Base-by-base conservation (phyloP, 2,329 filamentous ascomycete genomes). In the Pseudocercospora ulei region DNA sequence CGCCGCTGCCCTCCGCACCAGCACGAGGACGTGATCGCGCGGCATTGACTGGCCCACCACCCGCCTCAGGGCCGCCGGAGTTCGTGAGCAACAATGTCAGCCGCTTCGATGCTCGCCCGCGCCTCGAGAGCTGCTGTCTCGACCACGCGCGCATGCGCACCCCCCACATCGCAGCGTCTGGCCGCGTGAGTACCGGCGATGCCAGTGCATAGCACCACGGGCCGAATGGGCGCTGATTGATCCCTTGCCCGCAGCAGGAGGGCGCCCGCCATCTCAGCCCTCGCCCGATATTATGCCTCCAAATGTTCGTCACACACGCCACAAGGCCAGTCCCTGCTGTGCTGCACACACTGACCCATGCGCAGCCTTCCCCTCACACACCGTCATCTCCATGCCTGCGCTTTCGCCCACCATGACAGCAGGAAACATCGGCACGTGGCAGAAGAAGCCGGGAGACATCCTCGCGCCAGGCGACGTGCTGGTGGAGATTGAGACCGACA, bases 381-480 rank as follows among this genome's bases (percentile, higher is more conserved):
- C 82, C 54, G 72, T 98, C 65, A 80, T 98, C 70, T 90, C 78
- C 72, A 98, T 98, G 90, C 90, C 90, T 51, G 90, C 90, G 43
- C 74, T 98, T 58, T 98, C 90, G 48, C 90, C 90, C 39, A 98
- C 90, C 55, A 98, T 98, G 90, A 87, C 83, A 49, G 73, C 83
- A 47, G 90, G 90, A 63, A 94, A 93, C 71, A 93, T 98, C 65
- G 92, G 90, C 57, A 71, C 78, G 50, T 98, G 90, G 90, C 85
- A 96, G 71, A 98, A 96, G 76, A 92, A 95, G 71, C 73, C 78
- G 52, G 90, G 90, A 61, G 90, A 98, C 65, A 60, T 71, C 48
- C 79, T 98, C 63, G 70, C 76, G 42, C 87, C 92, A 36, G 90
- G 90, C 62, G 90, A 98, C 63, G 90, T 98, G 30, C 70, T 98